Conservation (phyloP, 208 protist species). For the Crithidia brevicula region DNA sequence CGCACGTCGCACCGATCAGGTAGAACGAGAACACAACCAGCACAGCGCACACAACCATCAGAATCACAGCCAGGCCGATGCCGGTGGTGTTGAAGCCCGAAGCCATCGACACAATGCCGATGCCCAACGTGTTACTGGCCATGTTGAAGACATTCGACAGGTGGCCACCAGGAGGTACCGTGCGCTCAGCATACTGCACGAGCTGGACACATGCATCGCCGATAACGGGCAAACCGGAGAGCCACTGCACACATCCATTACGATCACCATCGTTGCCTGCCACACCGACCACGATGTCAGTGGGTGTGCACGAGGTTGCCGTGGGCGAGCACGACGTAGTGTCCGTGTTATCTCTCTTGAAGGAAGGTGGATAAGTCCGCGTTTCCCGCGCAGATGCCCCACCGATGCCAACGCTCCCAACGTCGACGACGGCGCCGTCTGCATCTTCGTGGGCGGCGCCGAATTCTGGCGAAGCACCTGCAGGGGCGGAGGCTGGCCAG, state of each 20-base stretch:
- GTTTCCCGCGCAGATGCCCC: neutral
- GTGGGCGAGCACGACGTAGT: no score
- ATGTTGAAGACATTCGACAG: constrained; percentile 68
- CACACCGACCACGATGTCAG: no score
- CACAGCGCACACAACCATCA: constrained; percentile 57
- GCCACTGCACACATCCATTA: neutral
- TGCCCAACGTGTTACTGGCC: constrained; percentile 54
- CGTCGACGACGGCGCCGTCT: neutral
- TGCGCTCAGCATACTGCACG: neutral
- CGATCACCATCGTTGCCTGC: no score
- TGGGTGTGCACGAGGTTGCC: no score
- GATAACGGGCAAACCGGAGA: neutral
- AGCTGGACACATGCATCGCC: neutral
- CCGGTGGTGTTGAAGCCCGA: constrained; percentile 62
- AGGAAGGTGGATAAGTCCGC: neutral
- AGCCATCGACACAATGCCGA: constrained; percentile 64
- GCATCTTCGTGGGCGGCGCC: no score
- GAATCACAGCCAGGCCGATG: constrained; percentile 43
- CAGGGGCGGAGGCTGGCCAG: no score
- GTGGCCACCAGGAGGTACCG: constrained; percentile 58
- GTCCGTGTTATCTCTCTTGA: no score
- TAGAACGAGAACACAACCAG: constrained; percentile 68
- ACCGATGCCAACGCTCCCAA: neutral
- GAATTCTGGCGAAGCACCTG: no score
- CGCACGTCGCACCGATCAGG: constrained; percentile 59